Evolutionary conservation across 768 basidiomycete species (phyloP), one percentile per base, ranked within the genome.

Genomic region (Ramaria sp.): DNA sequence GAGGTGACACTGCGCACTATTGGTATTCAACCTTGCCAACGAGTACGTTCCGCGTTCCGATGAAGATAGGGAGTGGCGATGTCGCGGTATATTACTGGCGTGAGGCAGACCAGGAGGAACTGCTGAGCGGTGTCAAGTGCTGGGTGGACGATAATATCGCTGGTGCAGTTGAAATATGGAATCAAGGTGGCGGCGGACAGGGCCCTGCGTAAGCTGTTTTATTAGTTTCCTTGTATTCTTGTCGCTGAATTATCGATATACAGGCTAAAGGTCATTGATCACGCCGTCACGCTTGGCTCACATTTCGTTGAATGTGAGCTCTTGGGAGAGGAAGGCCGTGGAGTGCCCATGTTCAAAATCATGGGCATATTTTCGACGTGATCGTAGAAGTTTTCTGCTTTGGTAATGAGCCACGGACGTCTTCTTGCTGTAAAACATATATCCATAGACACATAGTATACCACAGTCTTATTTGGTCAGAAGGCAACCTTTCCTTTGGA

Each of bases 91-190:
- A 97, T 71, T 96, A 84, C 70, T 59, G 97, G 33, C 79, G 79
- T 67, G 91, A 92, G 60, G 65, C 64, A 24, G 67, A 72, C 17
- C 74, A 81, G 37, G 73, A 66, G 5, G 60, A 63, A 42, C 63
- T 79, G 59, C 86, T 89, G 33, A 83, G 84, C 63, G 76, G 79
- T 53, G 75, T 94, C 3, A 81, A 88, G 64, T 98, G 96, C 68
- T 98, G 95, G 95, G 96, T 99, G 33, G 96, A 99, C 68, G 94
- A 99, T 68, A 99, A 99, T 67, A 80, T 83, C 61, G 70, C 64
- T 0, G 95, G 96, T 4, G 84, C 82, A 30, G 81, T 80, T 59
- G 76, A 83, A 42, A 75, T 97, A 57, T 81, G 83, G 68, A 94
- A 97, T 65, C 81, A 81, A 1, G 89, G 81, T 57, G 72, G 84